Evolutionary conservation across 306 rosid genomes (phyloP), one percentile per base, ranked within the genome.

Genomic region (Citrullus mucosospermus): DNA sequence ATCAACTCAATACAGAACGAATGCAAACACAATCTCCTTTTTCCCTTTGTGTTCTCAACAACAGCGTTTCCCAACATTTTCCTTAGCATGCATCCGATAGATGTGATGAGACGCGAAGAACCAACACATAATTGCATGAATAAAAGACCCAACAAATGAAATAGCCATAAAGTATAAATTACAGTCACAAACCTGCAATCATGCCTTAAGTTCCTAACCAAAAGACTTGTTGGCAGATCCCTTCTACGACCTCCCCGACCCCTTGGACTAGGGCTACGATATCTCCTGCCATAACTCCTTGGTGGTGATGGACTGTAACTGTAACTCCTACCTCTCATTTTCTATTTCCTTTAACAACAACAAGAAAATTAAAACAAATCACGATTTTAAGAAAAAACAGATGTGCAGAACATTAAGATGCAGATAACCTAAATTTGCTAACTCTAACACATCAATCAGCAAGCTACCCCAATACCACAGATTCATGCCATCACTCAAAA

Each of bases 321-420:
- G 84, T 88, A 90, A 80, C 98, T 93, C 86, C 96, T 86, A 4
- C 91, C 96, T 86, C 96, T 89, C 96, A 93, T 93, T 61, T 48
- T 60, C 75, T 5, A 69, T 69, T 43, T 18, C 55, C 55, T 69
- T 9, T 20, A 69, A 46, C 75, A 13, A 22, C 36, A 39, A 2
- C 8, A 67, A 4, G n/a, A 6, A 44, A 44, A 67, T 67, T 20
- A 43, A 69, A 69, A 69, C 36, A 20, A 20, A 43, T 44, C 34
- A 69, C 7, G 75, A 28, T 66, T 18, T 4, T 18, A 66, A 39
- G 6, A 8, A 39, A 30, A 14, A 16, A 65, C 25, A 53, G 9
- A 53, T 15, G 9, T 53, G 57, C 30, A 8, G 50, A 38, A 66
- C 51, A 66, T 3, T 0, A 67, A 18, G 53, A 44, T n/a, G 38